Percentiles rank a stretch among this genome's conserved stretches.
phyloP scores from a whole-genome alignment of 345 rosid genomes.

The Gossypium longicalyx region DNA sequence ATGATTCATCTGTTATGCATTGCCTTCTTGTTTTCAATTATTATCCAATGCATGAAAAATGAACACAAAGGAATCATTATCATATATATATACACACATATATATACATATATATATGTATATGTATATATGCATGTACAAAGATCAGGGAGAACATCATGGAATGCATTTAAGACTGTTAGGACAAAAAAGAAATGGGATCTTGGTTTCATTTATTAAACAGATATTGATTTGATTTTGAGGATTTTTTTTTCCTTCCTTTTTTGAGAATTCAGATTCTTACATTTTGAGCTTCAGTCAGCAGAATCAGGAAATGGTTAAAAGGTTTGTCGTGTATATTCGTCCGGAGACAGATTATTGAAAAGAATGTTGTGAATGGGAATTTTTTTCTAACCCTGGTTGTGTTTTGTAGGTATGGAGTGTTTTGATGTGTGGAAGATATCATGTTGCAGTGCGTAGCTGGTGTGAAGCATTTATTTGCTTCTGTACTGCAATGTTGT shows the following conservation, averaged over 20 bases:
- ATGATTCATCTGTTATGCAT: neutral
- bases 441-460: conserved; percentile 95
- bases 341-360: neutral
- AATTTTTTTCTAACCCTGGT: conserved; percentile 15
- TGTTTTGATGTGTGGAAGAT: conserved; percentile 48
- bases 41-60: neutral
- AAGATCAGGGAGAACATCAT: neutral
- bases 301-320: conserved; percentile 40
- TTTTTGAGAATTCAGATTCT: neutral
- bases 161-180: neutral
- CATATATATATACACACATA: neutral
- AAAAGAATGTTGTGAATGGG: conserved; percentile 3
- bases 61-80: neutral
- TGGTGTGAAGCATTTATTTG: conserved; percentile 55
- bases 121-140: neutral
- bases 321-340: conserved; percentile 33
- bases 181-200: neutral
- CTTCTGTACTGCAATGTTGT: conserved; percentile 67
- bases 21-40: neutral
- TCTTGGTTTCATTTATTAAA: neutral
- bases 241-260: neutral
- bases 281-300: neutral
- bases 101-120: neutral
- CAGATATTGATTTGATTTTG: conserved; percentile 12
- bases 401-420: conserved; percentile 60